phyloP scores from a whole-genome alignment of 2,329 filamentous ascomycete species.

The Cadophora sp. region DNA sequence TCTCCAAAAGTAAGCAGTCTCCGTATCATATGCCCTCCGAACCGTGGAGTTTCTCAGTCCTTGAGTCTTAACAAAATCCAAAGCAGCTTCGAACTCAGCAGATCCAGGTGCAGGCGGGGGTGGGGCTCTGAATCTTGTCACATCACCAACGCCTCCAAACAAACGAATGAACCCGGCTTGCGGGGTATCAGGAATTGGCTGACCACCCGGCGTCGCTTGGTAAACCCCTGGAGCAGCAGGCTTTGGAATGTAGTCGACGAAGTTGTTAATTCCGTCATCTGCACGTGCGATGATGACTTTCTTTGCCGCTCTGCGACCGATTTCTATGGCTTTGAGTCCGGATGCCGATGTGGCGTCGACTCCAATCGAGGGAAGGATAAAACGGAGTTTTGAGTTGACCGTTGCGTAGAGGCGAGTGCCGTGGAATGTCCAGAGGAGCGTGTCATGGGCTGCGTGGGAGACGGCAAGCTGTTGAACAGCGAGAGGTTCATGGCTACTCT shows the following conservation, averaged over 20 bases:
- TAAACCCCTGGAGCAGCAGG: conserved; percentile 12
- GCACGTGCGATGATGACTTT: not conserved
- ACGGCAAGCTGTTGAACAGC: conserved; percentile 15
- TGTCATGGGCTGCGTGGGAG: conserved; percentile 17
- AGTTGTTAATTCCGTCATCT: conserved; percentile 13
- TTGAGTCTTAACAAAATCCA: conserved; percentile 11
- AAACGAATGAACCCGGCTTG: conserved; percentile 3
- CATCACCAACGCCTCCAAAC: not conserved
- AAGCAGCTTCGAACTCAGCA: not conserved
- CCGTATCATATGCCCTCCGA: conserved; percentile 6
- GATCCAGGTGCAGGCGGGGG: not conserved
- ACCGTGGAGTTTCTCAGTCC: conserved; percentile 8
- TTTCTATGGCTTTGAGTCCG: not conserved
- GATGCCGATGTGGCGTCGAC: not conserved
- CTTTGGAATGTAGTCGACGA: conserved; percentile 10
- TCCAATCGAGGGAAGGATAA: not conserved
- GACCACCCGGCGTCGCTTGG: conserved; percentile 6
- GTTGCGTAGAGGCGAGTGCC: conserved; percentile 8
- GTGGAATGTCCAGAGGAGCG: conserved; percentile 14
- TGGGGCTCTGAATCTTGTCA: not conserved
- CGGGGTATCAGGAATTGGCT: conserved; percentile 5
- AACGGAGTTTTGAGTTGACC: conserved; percentile 4
- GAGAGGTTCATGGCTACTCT: not conserved
- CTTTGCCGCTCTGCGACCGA: conserved; percentile 6
- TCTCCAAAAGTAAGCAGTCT: conserved; percentile 19